These are phyloP conservation scores for Penicillium sp. DNA, from an alignment of 2,329 filamentous ascomycete species.

Conservation along the genomic window DNA sequence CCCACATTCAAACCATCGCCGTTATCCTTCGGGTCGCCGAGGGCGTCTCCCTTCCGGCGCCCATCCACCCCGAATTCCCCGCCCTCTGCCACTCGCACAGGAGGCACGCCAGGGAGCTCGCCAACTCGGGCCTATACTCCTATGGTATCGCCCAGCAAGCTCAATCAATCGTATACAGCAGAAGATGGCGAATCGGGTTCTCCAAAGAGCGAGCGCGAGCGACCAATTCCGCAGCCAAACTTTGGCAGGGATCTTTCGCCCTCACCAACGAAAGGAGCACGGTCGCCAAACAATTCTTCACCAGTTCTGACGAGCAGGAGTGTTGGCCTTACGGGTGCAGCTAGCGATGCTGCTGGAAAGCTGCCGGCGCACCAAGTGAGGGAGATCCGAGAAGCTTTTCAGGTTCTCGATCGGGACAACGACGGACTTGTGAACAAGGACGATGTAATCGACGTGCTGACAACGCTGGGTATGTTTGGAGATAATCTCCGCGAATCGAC, in stretches of 20 bases:
- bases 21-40: constrained; percentile 66
- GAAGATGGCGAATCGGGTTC: constrained; percentile 40
- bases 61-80: constrained; percentile 61
- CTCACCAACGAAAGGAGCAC: constrained; percentile 40
- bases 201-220: constrained; percentile 23
- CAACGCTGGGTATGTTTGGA: constrained; percentile 63
- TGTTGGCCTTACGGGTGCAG: constrained; percentile 21
- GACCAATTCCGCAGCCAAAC: constrained; percentile 34
- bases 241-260: constrained; percentile 38
- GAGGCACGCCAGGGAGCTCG: constrained; percentile 48
- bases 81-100: constrained; percentile 48
- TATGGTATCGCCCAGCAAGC: constrained; percentile 46
- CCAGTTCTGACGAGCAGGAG: constrained; percentile 28
- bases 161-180: constrained; percentile 46
- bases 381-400: constrained; percentile 86
- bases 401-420: constrained; percentile 85
- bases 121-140: constrained; percentile 43
- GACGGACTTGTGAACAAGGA: constrained; percentile 77
- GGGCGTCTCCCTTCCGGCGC: constrained; percentile 66
- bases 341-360: constrained; percentile 40
- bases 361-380: constrained; percentile 78
- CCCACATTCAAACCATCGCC: constrained; percentile 67
- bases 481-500: not conserved
- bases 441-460: constrained; percentile 82
- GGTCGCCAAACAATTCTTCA: constrained; percentile 27